Base-by-base conservation (phyloP, 2,329 filamentous ascomycete species). In the Beauveria rudraprayagi region DNA sequence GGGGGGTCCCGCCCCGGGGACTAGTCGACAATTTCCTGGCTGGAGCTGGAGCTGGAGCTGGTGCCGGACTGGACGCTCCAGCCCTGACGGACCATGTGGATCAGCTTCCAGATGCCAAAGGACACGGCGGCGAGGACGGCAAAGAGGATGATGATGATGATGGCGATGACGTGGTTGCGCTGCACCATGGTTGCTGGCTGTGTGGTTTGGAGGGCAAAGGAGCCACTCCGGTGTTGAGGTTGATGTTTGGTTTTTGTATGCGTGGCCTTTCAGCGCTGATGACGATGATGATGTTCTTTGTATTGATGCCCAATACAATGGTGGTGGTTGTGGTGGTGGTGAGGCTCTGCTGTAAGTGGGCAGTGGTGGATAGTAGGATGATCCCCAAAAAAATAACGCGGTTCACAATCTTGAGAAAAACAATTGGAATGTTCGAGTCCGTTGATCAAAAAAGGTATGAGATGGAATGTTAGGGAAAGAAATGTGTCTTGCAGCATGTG, bases 131-230 rank as follows among this genome's bases (percentile, higher is more conserved):
- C 83, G 53, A 88, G 79, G 54, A 87, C 74, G 69, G 84, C 71
- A 75, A 88, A 87, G 66, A 88, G 79, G 61, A 88, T 72, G 72
- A 88, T 87, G 73, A 88, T 82, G 70, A 88, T 87, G 72, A 88
- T 78, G 67, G 85, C 85, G 72, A 88, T 87, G 68, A 83, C 82
- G 73, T 87, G 80, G 80, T 88, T 88, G 76, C 81, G 75, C 72
- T 87, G 83, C 67, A 80, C 76, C 80, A 83, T 86, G 66, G 66
- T 77, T 70, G 55, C n/a, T 72, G 70, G 69, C 71, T 65, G 64
- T 44, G 62, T 43, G 61, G 28, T 61, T 50, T 3, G 46, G 6
- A 30, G 51, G 41, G 19, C 16, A 41, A 16, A 24, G 26, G 17
- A 46, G 43, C 56, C 22, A 17, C 56, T 50, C 30, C 26, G 61